Percentiles rank a stretch among this genome's conserved stretches.
These are phyloP conservation scores for Nitzschia inconspicua DNA, from an alignment of 108 stramenopile genomes.

Conservation along the genomic window DNA sequence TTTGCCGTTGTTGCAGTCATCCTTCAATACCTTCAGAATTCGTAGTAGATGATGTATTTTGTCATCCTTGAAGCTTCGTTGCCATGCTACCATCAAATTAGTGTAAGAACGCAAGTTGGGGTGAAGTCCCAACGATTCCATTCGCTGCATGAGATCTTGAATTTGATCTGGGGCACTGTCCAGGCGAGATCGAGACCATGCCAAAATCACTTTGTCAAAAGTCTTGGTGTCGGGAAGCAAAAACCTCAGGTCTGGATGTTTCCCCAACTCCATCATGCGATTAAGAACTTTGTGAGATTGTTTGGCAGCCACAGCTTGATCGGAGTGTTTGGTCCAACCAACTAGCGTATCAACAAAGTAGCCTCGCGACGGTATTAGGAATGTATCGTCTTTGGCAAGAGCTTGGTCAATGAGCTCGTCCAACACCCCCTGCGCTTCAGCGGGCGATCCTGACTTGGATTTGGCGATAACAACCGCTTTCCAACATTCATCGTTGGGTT, in stretches of 20 bases:
- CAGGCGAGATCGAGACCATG: conserved; percentile 23
- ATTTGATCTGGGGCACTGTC: conserved; percentile 13
- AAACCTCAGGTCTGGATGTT: neutral
- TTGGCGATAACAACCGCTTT: conserved; percentile 20
- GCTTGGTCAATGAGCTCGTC: conserved; percentile 20
- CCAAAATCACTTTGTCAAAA: conserved; percentile 15
- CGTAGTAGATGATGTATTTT: conserved; percentile 2
- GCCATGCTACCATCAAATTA: conserved; percentile 32
- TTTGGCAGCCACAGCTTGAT: conserved; percentile 9
- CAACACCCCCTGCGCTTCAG: conserved; percentile 16
- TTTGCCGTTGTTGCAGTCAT: conserved; percentile 1
- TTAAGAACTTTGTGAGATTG: conserved; percentile 15
- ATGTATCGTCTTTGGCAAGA: neutral
- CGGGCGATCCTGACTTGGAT: conserved; percentile 2
- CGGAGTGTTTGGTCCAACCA: conserved; percentile 21
- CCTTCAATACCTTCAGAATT: conserved; percentile 12
- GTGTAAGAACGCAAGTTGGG: conserved; percentile 20
- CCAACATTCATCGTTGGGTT: conserved; percentile 19
- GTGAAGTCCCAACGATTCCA: conserved; percentile 20
- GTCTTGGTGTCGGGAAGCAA: conserved; percentile 23
- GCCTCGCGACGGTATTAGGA: conserved; percentile 17
- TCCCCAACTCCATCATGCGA: conserved; percentile 16
- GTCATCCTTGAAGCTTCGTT: conserved; percentile 1
- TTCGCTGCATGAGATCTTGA: conserved; percentile 11
- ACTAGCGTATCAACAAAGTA: conserved; percentile 29